phyloP scores from a whole-genome alignment of 2,329 filamentous ascomycete genomes.

The Talaromyces albobiverticillius region DNA sequence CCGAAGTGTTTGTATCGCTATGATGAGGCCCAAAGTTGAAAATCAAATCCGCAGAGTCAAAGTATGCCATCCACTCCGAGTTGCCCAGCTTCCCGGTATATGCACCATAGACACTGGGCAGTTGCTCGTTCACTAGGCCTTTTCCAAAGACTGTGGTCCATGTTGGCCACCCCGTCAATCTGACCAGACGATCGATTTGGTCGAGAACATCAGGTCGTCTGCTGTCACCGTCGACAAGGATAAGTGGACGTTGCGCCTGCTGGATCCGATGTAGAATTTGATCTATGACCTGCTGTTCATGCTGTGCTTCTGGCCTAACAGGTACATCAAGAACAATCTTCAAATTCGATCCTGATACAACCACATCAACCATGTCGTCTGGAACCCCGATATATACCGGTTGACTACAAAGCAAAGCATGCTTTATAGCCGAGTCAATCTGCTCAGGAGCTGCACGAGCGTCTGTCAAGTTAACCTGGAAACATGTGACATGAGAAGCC shows the following conservation, averaged over 20 bases:
- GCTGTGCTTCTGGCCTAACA: neutral
- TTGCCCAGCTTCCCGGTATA: constrained; percentile 42
- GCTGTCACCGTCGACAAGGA: constrained; percentile 54
- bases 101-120: constrained; percentile 49
- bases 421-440: constrained; percentile 25
- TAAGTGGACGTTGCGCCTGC: constrained; percentile 46
- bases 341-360: constrained; percentile 16
- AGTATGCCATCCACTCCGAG: constrained; percentile 54
- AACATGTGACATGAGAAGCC: constrained; percentile 48
- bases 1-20: constrained; percentile 48
- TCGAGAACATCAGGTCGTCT: constrained; percentile 41
- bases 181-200: constrained; percentile 43
- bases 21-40: constrained; percentile 48
- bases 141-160: constrained; percentile 50
- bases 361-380: constrained; percentile 1
- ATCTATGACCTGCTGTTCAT: constrained; percentile 22
- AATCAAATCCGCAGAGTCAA: constrained; percentile 45
- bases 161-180: constrained; percentile 46
- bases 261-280: constrained; percentile 44
- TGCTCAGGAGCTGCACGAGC: constrained; percentile 45
- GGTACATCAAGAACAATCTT: neutral
- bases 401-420: constrained; percentile 19
- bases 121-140: constrained; percentile 49
- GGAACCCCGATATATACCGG: constrained; percentile 11
- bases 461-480: constrained; percentile 48